Percentiles rank a stretch among this genome's conserved stretches.
These are phyloP conservation scores for Solanum lignicaule DNA, from an alignment of 257 asterid genomes.

Conservation along the genomic window DNA sequence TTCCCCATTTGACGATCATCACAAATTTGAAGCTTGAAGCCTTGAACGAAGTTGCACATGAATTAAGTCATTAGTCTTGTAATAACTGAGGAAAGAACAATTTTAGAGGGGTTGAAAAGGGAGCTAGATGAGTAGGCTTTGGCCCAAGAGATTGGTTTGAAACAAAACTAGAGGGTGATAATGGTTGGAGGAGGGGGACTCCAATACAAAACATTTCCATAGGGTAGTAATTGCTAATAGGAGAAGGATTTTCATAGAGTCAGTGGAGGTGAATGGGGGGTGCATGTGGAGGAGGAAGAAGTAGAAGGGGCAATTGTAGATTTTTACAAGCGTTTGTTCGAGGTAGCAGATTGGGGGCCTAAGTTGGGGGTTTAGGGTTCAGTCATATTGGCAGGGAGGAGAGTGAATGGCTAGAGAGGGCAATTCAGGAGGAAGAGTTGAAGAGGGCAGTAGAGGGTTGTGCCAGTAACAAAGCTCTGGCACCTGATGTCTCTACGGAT, in stretches of 20 bases:
- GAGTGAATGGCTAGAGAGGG: background rate
- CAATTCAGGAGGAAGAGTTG: background rate
- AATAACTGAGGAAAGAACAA: background rate
- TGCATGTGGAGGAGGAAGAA: background rate
- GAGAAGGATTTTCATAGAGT: background rate
- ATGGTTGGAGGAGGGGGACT: background rate
- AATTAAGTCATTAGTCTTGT: background rate
- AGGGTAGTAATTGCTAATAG: background rate
- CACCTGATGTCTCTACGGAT: background rate
- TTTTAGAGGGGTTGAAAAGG: background rate
- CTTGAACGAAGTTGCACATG: background rate
- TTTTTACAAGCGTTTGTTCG: background rate
- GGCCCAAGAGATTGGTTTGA: background rate
- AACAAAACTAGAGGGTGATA: background rate
- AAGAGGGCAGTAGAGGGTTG: background rate
- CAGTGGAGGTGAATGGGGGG: background rate
- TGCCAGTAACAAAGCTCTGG: background rate
- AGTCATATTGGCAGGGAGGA: background rate
- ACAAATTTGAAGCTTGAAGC: background rate
- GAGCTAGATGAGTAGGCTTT: background rate
- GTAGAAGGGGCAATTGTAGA: background rate
- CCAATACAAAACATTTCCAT: background rate
- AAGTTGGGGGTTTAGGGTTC: background rate
- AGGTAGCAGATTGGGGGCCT: background rate
- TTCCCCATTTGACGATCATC: background rate